Percentiles rank a stretch among this genome's conserved stretches.
phyloP scores from a whole-genome alignment of 257 asterid species.

The Przewalskia tangutica region DNA sequence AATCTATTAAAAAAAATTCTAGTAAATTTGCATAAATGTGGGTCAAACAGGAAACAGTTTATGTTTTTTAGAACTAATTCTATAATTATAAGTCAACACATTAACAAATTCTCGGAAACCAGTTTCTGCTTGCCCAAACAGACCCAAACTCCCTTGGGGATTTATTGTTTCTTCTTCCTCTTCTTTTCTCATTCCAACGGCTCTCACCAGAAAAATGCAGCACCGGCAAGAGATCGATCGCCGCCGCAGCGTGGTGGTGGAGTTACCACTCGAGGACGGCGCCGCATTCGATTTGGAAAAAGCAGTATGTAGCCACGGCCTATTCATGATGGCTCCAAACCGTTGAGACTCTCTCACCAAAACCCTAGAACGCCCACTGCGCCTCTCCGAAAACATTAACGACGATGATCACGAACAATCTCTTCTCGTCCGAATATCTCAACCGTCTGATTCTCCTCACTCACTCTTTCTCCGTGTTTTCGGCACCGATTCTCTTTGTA shows the following conservation, averaged over 20 bases:
- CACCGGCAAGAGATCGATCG: conserved; percentile 13
- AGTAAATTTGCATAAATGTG: too few relatives aligned
- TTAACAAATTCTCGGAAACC: too few relatives aligned
- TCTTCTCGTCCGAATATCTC: conserved; percentile 39
- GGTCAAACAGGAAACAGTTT: too few relatives aligned
- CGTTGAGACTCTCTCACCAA: conserved; percentile 66
- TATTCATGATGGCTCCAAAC: conserved; percentile 94
- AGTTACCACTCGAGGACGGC: conserved; percentile 37
- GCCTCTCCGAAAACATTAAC: conserved; percentile 27
- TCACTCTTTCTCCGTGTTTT: conserved; percentile 38
- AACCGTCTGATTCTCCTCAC: conserved; percentile 33
- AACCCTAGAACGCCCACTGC: conserved; percentile 67
- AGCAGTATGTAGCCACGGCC: conserved; percentile 79
- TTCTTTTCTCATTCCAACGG: not conserved
- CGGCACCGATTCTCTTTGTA: conserved; percentile 29
- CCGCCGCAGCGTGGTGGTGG: conserved; percentile 32
- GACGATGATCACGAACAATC: conserved; percentile 28
- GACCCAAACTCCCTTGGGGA: too few relatives aligned
- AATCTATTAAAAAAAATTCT: too few relatives aligned
- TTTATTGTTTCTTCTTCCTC: not conserved
- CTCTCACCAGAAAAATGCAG: conserved; percentile 17
- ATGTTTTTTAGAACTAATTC: too few relatives aligned
- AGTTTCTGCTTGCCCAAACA: too few relatives aligned
- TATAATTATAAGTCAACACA: too few relatives aligned
- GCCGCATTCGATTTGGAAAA: conserved; percentile 44